Base-by-base conservation (phyloP, 768 basidiomycete species). In the Pleurotus djamor region DNA sequence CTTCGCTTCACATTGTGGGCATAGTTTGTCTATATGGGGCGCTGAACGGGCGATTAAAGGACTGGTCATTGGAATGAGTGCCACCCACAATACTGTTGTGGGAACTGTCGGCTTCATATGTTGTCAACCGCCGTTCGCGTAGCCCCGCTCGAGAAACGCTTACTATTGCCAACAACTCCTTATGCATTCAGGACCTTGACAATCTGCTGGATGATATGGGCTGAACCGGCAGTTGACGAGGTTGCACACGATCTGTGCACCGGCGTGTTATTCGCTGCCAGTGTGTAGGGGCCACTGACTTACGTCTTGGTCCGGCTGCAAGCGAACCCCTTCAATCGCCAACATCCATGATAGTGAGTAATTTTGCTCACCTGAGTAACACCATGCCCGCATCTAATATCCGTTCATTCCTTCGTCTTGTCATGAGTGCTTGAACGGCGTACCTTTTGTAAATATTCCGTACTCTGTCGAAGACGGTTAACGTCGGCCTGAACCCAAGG, bases 111-210 rank as follows among this genome's bases (percentile, higher is more conserved):
- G 63, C 85, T 87, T 66, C 32, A 37, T 49, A 65, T 60, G 60
- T 68, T 69, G 64, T 59, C 16, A 58, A 64, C 12, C 58, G 38
- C 36, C 57, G 48, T 38, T 10, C 9, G 10, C 59, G 74, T 60
- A 48, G 12, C 36, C 16, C 12, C 38, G 43, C 36, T 16, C 33
- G 13, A 28, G 38, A 57, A 33, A 50, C 13, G 75, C 87, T 65
- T 70, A 88, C 87, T 89, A 88, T 70, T 89, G 87, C 85, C 87
- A 88, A 69, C 87, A 89, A 59, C 77, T 79, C 61, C 78, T 69
- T 61, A 71, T 76, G 66, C 87, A 89, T 47, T 70, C 63, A 37
- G 84, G 83, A 3, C 81, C 78, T 49, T 65, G 58, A 68, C 87
- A 89, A 38, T 72, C 67, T 44, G 52, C 66, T 38, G 86, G 75